phyloP scores from a whole-genome alignment of 179 eudicot species.

The Silene coronaria region DNA sequence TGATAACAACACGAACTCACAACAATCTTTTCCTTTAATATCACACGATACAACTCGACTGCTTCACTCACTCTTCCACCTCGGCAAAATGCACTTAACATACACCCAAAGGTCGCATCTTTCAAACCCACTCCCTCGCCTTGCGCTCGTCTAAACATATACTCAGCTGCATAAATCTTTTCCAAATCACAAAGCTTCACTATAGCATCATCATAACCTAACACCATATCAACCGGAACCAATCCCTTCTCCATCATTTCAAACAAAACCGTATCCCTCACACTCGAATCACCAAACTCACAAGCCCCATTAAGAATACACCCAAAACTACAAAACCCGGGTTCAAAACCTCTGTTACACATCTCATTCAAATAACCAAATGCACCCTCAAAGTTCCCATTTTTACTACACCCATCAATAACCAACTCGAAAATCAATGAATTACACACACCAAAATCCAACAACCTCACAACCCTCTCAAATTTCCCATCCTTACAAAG shows the following conservation, averaged over 20 bases:
- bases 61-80: slow-evolving; percentile 50
- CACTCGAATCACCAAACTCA: slow-evolving; percentile 35
- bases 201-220: slow-evolving; percentile 46
- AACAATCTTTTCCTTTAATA: slow-evolving; percentile 29
- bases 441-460: slow-evolving; percentile 45
- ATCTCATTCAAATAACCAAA: slow-evolving; percentile 42
- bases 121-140: slow-evolving; percentile 35
- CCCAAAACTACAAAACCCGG: slow-evolving; percentile 55
- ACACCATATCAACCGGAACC: slow-evolving; percentile 24
- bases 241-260: slow-evolving; percentile 46
- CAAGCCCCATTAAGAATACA: slow-evolving; percentile 82
- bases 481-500: slow-evolving; percentile 55
- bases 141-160: slow-evolving; percentile 43
- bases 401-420: slow-evolving; percentile 51
- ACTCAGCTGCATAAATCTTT: slow-evolving; percentile 53
- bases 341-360: slow-evolving; percentile 37
- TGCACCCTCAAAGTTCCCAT: slow-evolving; percentile 57
- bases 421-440: slow-evolving; percentile 40
- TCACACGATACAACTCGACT: slow-evolving; percentile 36
- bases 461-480: slow-evolving; percentile 44
- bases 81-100: slow-evolving; percentile 52
- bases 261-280: slow-evolving; percentile 34
- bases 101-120: slow-evolving; percentile 41
- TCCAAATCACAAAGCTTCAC: slow-evolving; percentile 57
- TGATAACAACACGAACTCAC: slow-evolving; percentile 33